Evolutionary conservation across 2,329 filamentous ascomycete genomes (phyloP).

Genomic region (Scytalidium sp.): DNA sequence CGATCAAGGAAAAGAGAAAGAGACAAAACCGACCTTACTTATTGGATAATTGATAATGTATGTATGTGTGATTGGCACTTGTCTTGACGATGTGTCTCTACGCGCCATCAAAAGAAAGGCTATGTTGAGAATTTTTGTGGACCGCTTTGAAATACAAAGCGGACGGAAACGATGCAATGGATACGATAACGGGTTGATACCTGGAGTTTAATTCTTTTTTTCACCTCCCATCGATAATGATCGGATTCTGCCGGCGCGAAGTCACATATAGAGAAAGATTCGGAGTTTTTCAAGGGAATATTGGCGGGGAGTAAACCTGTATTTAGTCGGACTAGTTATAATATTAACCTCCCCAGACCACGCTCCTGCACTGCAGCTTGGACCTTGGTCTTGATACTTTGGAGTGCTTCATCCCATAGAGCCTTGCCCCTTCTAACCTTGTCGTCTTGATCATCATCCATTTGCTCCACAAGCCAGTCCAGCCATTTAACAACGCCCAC

Average conservation of each 20-base stretch:
- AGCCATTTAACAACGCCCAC: slow-evolving; percentile 68
- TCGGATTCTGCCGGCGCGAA: background rate
- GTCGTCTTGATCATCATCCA: slow-evolving; percentile 34
- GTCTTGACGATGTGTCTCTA: background rate
- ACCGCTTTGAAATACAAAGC: background rate
- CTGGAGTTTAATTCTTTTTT: background rate
- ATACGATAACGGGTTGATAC: background rate
- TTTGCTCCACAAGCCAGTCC: slow-evolving; percentile 50
- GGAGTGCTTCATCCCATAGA: slow-evolving; percentile 45
- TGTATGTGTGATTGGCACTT: background rate
- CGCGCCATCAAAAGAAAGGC: too few relatives aligned
- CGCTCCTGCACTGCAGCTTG: slow-evolving; percentile 53
- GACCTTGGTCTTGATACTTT: slow-evolving; percentile 45
- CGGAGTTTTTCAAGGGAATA: background rate
- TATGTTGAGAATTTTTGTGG: background rate
- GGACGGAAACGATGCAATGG: background rate
- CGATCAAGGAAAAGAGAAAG: background rate
- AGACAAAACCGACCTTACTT: background rate
- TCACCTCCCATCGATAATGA: too few relatives aligned
- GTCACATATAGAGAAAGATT: background rate
- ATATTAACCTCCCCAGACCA: slow-evolving; percentile 53
- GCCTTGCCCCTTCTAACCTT: slow-evolving; percentile 30
- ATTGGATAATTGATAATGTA: slow-evolving; percentile 5
- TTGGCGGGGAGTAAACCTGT: too few relatives aligned
- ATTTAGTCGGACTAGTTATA: slow-evolving; percentile 27